Percentiles rank a stretch among this genome's conserved stretches.
Conservation (phyloP, 352 stramenopile genomes). For the Thraustotheca clavata region DNA sequence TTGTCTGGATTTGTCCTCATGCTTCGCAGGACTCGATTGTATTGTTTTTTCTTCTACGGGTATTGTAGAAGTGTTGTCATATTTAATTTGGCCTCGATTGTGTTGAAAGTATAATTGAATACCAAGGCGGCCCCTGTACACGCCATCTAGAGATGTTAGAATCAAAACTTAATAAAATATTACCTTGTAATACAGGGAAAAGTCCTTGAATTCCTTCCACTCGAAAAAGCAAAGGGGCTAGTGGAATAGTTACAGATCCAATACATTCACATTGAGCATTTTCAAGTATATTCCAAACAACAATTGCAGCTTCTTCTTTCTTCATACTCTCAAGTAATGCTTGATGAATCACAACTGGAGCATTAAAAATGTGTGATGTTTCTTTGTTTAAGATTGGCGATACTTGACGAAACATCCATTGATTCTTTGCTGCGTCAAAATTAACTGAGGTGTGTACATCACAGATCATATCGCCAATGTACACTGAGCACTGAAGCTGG, state of each 20-base stretch:
- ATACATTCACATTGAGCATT: not conserved
- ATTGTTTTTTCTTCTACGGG: too few relatives aligned
- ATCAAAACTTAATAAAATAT: not conserved
- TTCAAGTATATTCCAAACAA: not conserved
- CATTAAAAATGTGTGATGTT: not conserved
- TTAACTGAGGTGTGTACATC: not conserved
- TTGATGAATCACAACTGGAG: slow-evolving; percentile 4
- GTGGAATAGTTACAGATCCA: not conserved
- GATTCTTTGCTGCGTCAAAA: not conserved
- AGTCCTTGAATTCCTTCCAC: slow-evolving; percentile 7
- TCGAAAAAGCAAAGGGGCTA: slow-evolving; percentile 13
- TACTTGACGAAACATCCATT: slow-evolving; percentile 2
- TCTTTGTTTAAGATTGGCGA: not conserved
- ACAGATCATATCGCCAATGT: not conserved
- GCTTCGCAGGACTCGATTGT: too few relatives aligned
- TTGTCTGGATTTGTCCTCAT: too few relatives aligned
- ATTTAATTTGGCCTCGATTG: not conserved
- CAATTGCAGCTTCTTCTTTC: not conserved
- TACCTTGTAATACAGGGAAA: slow-evolving; percentile 6
- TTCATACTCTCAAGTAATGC: slow-evolving; percentile 7
- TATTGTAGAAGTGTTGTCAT: too few relatives aligned
- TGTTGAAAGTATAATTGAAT: slow-evolving; percentile 5
- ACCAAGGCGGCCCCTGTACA: slow-evolving; percentile 1
- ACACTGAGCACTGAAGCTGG: not conserved
- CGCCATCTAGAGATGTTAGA: not conserved